These are phyloP conservation scores for Solanum chiquidenum DNA, from an alignment of 257 asterid genomes.

Conservation along the genomic window DNA sequence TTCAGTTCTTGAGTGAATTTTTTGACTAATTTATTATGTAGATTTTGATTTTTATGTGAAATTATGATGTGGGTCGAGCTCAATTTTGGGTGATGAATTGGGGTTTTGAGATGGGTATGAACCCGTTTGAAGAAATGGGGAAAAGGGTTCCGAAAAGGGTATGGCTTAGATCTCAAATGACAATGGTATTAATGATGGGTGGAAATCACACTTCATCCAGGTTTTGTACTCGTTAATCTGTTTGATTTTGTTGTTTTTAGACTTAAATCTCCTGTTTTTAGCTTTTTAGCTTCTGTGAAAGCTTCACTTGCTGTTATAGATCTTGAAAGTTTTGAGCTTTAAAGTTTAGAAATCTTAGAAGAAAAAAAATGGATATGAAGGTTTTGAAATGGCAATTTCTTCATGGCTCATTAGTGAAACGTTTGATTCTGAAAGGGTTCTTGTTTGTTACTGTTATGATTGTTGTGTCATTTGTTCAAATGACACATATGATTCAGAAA, in stretches of 20 bases:
- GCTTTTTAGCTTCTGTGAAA: constrained; percentile 9
- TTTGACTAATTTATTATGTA: not conserved
- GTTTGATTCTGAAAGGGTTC: constrained; percentile 41
- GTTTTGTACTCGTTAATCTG: constrained; percentile 79
- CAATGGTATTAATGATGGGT: constrained; percentile 82
- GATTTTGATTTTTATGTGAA: not conserved
- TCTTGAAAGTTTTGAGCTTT: constrained; percentile 4
- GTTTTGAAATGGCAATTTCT: constrained; percentile 39
- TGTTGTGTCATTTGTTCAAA: constrained; percentile 33
- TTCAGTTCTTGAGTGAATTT: not conserved
- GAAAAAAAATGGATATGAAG: constrained; percentile 31
- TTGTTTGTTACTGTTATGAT: constrained; percentile 44
- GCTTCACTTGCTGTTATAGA: not conserved
- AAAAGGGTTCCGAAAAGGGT: constrained; percentile 41
- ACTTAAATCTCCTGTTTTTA: constrained; percentile 10
- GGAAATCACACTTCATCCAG: constrained; percentile 97
- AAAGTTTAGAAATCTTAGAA: not conserved
- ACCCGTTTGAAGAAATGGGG: constrained; percentile 32
- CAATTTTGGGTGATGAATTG: constrained; percentile 8
- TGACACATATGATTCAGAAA: constrained; percentile 30
- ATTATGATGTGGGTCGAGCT: not conserved
- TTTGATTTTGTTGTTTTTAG: constrained; percentile 1
- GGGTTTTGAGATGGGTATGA: constrained; percentile 14
- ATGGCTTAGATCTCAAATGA: constrained; percentile 58
- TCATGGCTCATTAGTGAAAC: constrained; percentile 43